Evolutionary conservation across 2,329 filamentous ascomycete genomes (phyloP).

Genomic region (Teratosphaeria nubilosa): DNA sequence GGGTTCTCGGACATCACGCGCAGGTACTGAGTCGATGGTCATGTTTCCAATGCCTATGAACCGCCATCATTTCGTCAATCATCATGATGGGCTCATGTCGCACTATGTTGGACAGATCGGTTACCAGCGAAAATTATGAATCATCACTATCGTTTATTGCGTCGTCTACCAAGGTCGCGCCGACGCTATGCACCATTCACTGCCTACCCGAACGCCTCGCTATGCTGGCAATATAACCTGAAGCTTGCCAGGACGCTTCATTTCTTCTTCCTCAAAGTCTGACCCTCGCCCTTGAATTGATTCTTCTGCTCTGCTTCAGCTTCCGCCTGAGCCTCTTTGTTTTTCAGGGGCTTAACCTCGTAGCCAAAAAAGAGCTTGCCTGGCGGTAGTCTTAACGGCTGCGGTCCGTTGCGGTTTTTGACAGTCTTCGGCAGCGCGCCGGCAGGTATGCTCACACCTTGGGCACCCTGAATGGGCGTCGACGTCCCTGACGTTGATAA

Average conservation of each 20-base stretch:
- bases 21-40: too few relatives aligned
- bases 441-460: constrained; percentile 40
- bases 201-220: background rate
- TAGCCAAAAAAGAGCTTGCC: constrained; percentile 98
- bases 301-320: constrained; percentile 56
- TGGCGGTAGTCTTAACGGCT: constrained; percentile 71
- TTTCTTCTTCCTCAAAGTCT: constrained; percentile 74
- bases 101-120: background rate
- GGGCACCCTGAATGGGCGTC: constrained; percentile 52
- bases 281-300: constrained; percentile 55
- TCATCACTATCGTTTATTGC: background rate
- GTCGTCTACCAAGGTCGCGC: constrained; percentile 11
- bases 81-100: background rate
- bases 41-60: too few relatives aligned
- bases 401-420: constrained; percentile 62
- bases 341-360: constrained; percentile 78
- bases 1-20: too few relatives aligned
- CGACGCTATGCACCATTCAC: background rate
- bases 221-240: background rate
- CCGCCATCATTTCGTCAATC: background rate
- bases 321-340: constrained; percentile 59
- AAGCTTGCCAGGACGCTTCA: background rate
- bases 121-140: background rate
- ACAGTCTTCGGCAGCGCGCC: constrained; percentile 29
- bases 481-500: constrained; percentile 17